Base-by-base conservation (phyloP, 768 basidiomycete species). In the Leccinum uliginosum region DNA sequence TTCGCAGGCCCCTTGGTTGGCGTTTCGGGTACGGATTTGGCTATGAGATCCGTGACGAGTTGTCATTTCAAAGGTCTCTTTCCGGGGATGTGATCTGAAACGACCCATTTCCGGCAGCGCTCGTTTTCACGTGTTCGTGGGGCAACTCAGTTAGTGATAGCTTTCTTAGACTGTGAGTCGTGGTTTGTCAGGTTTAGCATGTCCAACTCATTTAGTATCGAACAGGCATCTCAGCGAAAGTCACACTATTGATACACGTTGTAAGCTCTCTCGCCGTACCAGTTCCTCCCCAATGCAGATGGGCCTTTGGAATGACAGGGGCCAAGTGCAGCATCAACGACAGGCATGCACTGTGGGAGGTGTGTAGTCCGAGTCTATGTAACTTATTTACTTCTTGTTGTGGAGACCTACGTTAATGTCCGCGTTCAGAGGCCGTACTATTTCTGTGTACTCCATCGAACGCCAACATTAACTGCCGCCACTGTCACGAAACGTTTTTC, bases 1-100 rank as follows among this genome's bases (percentile, higher is more conserved):
- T 76, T 94, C 17, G 89, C 93, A 69, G 89, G 94, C 30, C 92
- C 95, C 23, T 29, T 74, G 80, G 87, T 55, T 78, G 93, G 40
- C 83, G 91, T 43, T 78, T 96, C 24, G 93, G 93, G 48, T 92
- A 92, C 70, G 85, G 89, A 11, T 73, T 93, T 43, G 90, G 93
- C 63, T 93, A 85, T 65, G 93, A 96, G 68, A 93, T 80, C 74
- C 85, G 88, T 59, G 89, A 91, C 72, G 89, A 91, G 67, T 86
- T 85, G 24, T 89, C 44, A 68, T 84, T 83, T 43, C 40, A 43
- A 19, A 3, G 86, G 85, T 8, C 71, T 95, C 21, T 93, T 93
- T 32, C 73, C 89, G 90, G 66, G 73, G 91, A 55, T 76, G 85
- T 40, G 91, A 96, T 74, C 91, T 92, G 17, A 73, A 86, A 67